Evolutionary conservation across 768 basidiomycete species (phyloP).

Genomic region (Mycena vulgaris): DNA sequence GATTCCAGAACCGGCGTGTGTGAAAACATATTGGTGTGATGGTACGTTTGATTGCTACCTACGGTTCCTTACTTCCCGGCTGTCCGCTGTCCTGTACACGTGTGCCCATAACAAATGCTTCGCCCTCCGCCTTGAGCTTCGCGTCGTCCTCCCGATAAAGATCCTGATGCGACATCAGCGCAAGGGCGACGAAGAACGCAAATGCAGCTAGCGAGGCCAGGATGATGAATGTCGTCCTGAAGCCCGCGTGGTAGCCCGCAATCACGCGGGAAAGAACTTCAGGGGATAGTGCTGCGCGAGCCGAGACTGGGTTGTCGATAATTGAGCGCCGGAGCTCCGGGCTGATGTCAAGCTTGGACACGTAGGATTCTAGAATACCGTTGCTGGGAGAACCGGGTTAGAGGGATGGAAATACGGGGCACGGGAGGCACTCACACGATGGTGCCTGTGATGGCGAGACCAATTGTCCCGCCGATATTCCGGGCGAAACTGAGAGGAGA

Average conservation of each 20-base stretch:
- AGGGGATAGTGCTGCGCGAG: constrained; percentile 28
- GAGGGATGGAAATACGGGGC: background rate
- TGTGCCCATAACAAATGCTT: constrained; percentile 35
- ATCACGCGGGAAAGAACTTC: constrained; percentile 27
- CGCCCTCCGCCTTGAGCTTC: constrained; percentile 36
- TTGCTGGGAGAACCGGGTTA: constrained; percentile 24
- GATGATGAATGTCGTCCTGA: constrained; percentile 42
- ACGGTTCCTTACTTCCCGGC: background rate
- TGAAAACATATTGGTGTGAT: too few relatives aligned
- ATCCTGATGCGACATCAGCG: constrained; percentile 38
- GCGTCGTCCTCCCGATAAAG: constrained; percentile 43
- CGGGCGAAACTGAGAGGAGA: constrained; percentile 38
- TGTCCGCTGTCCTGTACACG: constrained; percentile 2
- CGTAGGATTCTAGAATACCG: constrained; percentile 29
- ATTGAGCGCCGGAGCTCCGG: constrained; percentile 30
- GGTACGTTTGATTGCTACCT: constrained; percentile 21
- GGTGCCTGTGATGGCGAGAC: constrained; percentile 40
- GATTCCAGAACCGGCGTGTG: background rate
- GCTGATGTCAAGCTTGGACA: constrained; percentile 29
- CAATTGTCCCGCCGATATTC: constrained; percentile 42
- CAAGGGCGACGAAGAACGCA: constrained; percentile 37
- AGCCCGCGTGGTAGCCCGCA: constrained; percentile 38
- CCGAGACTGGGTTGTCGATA: constrained; percentile 37
- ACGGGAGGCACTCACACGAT: constrained; percentile 31
- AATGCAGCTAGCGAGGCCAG: constrained; percentile 39